A percentile compares a stretch with the other conserved stretches of the same genome.
These are phyloP conservation scores for Acanthamoeba culbertsoni DNA, from an alignment of 208 protist species.

Conservation along the genomic window DNA sequence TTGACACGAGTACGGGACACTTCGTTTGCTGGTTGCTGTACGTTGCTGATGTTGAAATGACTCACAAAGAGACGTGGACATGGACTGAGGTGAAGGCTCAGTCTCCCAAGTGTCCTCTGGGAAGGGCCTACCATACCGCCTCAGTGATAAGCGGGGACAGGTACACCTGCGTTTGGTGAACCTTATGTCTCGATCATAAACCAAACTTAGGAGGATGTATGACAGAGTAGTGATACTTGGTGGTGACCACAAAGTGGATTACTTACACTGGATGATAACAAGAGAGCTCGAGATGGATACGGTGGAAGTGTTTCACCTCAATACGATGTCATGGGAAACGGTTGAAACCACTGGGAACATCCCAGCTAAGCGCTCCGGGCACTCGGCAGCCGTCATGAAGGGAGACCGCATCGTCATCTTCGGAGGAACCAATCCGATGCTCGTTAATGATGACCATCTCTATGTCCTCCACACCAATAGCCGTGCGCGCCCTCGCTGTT, in stretches of 20 bases:
- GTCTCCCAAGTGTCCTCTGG: not conserved
- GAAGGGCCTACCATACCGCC: not conserved
- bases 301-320: not conserved
- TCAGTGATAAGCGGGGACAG: not conserved
- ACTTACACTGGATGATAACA: not conserved
- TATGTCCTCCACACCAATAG: not conserved
- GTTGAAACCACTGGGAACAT: not conserved
- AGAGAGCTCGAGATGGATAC: not conserved
- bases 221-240: not conserved
- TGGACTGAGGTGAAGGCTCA: not conserved
- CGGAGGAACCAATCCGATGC: not conserved
- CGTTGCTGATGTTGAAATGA: not conserved
- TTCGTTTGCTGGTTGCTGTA: not conserved
- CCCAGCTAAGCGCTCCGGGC: not conserved
- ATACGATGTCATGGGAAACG: not conserved
- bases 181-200: not conserved
- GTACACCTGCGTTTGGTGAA: not conserved
- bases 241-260: not conserved
- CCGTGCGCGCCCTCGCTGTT: not conserved
- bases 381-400: not conserved
- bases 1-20: not conserved
- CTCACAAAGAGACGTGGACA: not conserved
- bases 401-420: not conserved
- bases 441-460: not conserved
- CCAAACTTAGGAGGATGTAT: not conserved